Conservation (phyloP, 2,329 filamentous ascomycete species). For the Lachnellula occidentalis region DNA sequence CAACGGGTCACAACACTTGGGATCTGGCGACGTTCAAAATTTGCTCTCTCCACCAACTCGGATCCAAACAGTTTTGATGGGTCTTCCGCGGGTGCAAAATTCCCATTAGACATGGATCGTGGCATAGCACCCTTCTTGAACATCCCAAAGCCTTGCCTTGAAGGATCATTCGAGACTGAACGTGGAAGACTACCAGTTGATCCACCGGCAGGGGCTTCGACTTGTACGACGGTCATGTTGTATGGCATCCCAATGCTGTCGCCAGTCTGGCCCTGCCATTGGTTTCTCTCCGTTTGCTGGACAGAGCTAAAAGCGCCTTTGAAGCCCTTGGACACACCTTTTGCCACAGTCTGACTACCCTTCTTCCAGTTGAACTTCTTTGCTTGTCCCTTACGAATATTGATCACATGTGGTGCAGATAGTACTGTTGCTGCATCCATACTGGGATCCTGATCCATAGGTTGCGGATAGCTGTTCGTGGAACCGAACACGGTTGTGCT, state of each 20-base stretch:
- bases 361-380: conserved; percentile 99
- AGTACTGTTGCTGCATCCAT: conserved; percentile 30
- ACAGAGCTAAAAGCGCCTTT: conserved; percentile 70
- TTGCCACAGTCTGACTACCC: conserved; percentile 86
- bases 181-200: conserved; percentile 20
- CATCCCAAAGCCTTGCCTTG: conserved; percentile 56
- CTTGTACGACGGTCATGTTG: conserved; percentile 56
- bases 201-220: conserved; percentile 39
- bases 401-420: conserved; percentile 78
- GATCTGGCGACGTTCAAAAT: conserved; percentile 83
- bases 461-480: conserved; percentile 26
- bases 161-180: conserved; percentile 25
- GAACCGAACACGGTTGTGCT: conserved; percentile 32
- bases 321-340: conserved; percentile 89
- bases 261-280: conserved; percentile 48
- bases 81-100: conserved; percentile 41
- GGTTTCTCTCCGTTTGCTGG: conserved; percentile 47
- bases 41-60: conserved; percentile 77
- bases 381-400: conserved; percentile 81
- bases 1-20: conserved; percentile 87
- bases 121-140: conserved; percentile 48
- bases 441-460: conserved; percentile 31
- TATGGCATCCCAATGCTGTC: conserved; percentile 67
- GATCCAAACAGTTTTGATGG: conserved; percentile 74
- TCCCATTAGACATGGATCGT: conserved; percentile 44